Percentiles rank a stretch among this genome's conserved stretches.
phyloP scores from a whole-genome alignment of 306 rosid species.

The Abrus precatorius region DNA sequence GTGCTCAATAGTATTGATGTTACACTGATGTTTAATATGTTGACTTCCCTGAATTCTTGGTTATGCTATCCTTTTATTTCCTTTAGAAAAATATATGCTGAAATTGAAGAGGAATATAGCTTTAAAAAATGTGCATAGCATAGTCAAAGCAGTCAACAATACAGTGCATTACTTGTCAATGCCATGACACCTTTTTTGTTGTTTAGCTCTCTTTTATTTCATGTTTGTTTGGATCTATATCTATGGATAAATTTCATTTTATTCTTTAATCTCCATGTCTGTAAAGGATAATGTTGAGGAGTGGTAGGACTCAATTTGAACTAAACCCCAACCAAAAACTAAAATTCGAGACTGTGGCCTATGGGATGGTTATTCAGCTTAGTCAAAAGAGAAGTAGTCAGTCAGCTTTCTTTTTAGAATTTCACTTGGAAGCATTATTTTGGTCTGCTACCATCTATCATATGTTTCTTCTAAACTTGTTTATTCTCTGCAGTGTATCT shows the following conservation, averaged over 20 bases:
- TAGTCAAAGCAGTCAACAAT: constrained; percentile 21
- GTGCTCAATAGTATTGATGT: constrained; percentile 7
- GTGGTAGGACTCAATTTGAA: constrained; percentile 31
- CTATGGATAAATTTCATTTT: not conserved
- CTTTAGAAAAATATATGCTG: not conserved
- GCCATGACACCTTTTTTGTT: not conserved
- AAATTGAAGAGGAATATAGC: constrained; percentile 12
- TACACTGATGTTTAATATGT: constrained; percentile 14
- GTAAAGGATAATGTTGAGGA: not conserved
- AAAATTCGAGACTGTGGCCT: constrained; percentile 2
- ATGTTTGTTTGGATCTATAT: constrained; percentile 9
- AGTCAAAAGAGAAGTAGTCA: not conserved
- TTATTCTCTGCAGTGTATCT: not conserved
- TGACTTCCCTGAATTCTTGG: constrained; percentile 22
- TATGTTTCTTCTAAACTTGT: not conserved
- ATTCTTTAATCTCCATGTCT: constrained; percentile 1
- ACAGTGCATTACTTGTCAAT: constrained; percentile 9
- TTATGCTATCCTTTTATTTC: constrained; percentile 6
- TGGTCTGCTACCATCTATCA: not conserved
- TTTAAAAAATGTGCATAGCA: constrained; percentile 14
- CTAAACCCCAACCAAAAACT: constrained; percentile 4
- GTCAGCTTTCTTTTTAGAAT: not conserved
- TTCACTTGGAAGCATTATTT: constrained; percentile 10
- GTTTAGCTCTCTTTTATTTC: constrained; percentile 12
- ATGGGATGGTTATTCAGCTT: not conserved